Conservation (phyloP, 768 basidiomycete species). For the Kwoniella mangroviensis region DNA sequence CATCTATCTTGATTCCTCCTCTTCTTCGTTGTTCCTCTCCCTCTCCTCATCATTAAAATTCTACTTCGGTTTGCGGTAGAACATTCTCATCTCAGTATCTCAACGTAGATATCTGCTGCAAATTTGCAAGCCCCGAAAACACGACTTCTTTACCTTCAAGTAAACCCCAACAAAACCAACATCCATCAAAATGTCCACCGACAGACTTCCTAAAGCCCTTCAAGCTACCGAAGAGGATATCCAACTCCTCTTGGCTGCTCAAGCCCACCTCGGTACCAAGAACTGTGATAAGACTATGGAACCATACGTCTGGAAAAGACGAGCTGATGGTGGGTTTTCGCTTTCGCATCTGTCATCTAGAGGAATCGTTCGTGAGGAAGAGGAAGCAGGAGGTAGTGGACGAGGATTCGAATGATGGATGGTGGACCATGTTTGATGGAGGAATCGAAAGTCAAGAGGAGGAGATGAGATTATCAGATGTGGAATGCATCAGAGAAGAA, state of each 20-base stretch:
- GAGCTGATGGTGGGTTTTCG: slow-evolving; percentile 78
- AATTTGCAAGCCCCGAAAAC: slow-evolving; percentile 51
- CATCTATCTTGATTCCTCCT: neutral
- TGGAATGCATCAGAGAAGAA: neutral
- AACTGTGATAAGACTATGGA: slow-evolving; percentile 99
- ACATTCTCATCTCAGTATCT: slow-evolving; percentile 15
- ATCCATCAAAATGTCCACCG: slow-evolving; percentile 49
- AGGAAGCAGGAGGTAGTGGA: neutral
- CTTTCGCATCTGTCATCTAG: neutral
- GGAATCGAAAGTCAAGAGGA: no score
- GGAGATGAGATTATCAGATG: neutral
- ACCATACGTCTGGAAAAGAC: slow-evolving; percentile 95
- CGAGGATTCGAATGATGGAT: neutral
- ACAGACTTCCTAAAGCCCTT: slow-evolving; percentile 88
- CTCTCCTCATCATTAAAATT: slow-evolving; percentile 17
- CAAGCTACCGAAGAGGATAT: slow-evolving; percentile 97
- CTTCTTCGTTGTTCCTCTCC: neutral
- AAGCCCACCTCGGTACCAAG: slow-evolving; percentile 97
- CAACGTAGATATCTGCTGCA: slow-evolving; percentile 41
- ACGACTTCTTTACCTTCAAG: neutral
- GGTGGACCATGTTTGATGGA: no score
- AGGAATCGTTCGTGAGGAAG: no score
- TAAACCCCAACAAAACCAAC: slow-evolving; percentile 19
- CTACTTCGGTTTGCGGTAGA: slow-evolving; percentile 40
- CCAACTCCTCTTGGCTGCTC: slow-evolving; percentile 89